Evolutionary conservation across 2,329 filamentous ascomycete genomes (phyloP), one percentile per base, ranked within the genome.

Genomic region (Scortechinia acanthostroma): DNA sequence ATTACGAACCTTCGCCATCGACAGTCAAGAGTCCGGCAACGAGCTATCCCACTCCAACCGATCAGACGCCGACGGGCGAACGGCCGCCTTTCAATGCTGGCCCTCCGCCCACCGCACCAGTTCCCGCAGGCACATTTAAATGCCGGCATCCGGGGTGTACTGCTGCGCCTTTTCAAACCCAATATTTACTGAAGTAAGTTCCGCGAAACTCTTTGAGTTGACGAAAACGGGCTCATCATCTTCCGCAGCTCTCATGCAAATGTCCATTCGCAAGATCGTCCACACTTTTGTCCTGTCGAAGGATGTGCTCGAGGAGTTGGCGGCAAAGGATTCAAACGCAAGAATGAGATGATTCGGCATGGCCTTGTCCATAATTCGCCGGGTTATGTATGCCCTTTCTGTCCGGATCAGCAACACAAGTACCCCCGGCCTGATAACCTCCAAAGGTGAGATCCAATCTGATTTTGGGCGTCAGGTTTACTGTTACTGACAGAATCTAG

Each of bases 361-460:
- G 91, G 91, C 1, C 75, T 97, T 2, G 93, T 97, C 3, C 93
- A 98, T 58, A 85, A 90, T 52, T 95, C 89, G 4, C 93, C 93
- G 1, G 91, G 91, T 48, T 98, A 97, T 57, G 83, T 95, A 22
- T 98, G 93, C 61, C 93, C 93, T 0, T 97, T 96, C 59, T 98
- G 93, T 61, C 87, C 89, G 1, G 90, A 95, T 56, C 77, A 90
- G 52, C 90, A 96, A 60, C 91, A 96, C 62, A 91, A 86, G 59
- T 97, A 97, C 61, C 93, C 93, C 3, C 76, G 93, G 53, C 93
- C 93, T 23, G 93, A 98, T 62, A 97, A 97, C 70, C 69, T 98
- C 46, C 91, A 96, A 69, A 82, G 91, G 88, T 94, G 72, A 52
- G 35, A 10, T 19, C 6, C n/a, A n/a, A n/a, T n/a, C n/a, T n/a